phyloP scores from a whole-genome alignment of 768 basidiomycete species.

The Hortiboletus flavorubellus region DNA sequence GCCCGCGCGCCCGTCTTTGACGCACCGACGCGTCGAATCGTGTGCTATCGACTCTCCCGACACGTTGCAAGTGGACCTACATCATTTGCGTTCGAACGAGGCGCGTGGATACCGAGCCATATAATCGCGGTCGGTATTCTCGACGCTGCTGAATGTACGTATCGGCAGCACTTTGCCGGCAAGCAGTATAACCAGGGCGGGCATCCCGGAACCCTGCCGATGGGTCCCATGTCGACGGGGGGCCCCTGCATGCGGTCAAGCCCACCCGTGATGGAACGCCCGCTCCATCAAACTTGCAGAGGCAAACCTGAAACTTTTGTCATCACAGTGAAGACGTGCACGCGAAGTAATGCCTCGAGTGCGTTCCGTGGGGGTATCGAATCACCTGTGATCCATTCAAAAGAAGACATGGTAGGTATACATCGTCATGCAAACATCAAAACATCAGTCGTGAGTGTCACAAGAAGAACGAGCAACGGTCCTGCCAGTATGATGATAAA shows the following conservation, averaged over 20 bases:
- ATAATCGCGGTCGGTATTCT: background rate
- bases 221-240: background rate
- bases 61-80: no score
- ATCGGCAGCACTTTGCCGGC: background rate
- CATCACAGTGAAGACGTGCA: background rate
- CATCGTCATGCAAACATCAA: background rate
- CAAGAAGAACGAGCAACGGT: background rate
- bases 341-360: background rate
- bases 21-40: no score
- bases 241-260: no score
- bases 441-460: background rate
- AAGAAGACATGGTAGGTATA: background rate
- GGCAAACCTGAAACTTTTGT: background rate
- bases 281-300: background rate
- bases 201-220: background rate
- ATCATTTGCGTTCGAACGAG: background rate
- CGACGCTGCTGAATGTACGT: background rate
- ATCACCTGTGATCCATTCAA: constrained; percentile 3
- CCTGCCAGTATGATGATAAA: background rate
- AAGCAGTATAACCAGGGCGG: background rate
- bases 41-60: background rate
- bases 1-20: background rate
- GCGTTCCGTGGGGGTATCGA: background rate
- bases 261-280: background rate
- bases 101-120: no score